These are phyloP conservation scores for Flaveria sonorensis DNA, from an alignment of 129 eudicot genomes.

Conservation along the genomic window DNA sequence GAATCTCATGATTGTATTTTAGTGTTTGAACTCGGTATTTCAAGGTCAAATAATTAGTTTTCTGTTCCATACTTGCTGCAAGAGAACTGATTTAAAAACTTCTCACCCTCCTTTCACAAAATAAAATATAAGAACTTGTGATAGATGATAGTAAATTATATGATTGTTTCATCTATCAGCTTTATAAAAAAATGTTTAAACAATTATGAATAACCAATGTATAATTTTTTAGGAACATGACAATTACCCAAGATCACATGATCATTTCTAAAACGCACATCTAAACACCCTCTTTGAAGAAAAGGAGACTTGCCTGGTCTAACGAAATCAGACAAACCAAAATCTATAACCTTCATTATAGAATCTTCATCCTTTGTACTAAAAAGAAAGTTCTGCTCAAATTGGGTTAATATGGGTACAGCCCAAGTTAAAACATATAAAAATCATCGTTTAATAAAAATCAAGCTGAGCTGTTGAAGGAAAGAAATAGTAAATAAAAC, in stretches of 20 bases:
- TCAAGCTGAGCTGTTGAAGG: not conserved
- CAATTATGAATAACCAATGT: too few relatives aligned
- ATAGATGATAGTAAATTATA: too few relatives aligned
- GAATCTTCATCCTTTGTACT: constrained; percentile 81
- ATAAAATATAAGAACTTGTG: not conserved
- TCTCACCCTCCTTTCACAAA: not conserved
- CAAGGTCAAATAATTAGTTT: too few relatives aligned
- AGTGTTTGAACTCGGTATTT: not conserved
- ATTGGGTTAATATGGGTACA: not conserved
- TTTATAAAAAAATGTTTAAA: too few relatives aligned
- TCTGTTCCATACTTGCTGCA: too few relatives aligned
- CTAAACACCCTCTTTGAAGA: not conserved
- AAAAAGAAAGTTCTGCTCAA: constrained; percentile 86
- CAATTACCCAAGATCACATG: not conserved
- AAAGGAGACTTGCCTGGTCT: constrained; percentile 63
- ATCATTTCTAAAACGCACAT: constrained; percentile 2
- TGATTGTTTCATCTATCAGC: too few relatives aligned
- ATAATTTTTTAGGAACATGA: too few relatives aligned
- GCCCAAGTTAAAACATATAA: constrained; percentile 1
- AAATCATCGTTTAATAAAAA: not conserved
- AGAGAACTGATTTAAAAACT: too few relatives aligned
- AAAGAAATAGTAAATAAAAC: constrained; percentile 4
- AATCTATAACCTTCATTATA: constrained; percentile 83
- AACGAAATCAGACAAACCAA: constrained; percentile 87
- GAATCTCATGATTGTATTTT: too few relatives aligned